A percentile compares a stretch with the other conserved stretches of the same genome.
Conservation (phyloP, 495 filamentous ascomycete species). For the Viridothelium virens region DNA sequence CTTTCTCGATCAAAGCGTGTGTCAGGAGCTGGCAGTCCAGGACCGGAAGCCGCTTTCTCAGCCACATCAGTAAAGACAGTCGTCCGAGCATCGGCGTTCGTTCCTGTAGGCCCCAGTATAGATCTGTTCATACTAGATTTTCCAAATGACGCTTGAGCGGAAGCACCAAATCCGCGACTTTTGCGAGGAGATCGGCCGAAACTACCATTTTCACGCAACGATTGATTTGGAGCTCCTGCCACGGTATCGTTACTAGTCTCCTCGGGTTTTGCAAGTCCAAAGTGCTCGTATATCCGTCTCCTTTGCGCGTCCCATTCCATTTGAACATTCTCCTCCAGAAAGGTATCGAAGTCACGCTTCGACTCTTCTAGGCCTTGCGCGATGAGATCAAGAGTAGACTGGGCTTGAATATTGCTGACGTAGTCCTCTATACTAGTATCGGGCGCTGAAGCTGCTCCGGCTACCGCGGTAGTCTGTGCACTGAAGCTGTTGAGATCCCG, state of each 20-base stretch:
- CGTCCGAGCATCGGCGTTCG: constrained; percentile 30
- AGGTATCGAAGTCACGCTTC: constrained; percentile 80
- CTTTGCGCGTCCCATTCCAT: constrained; percentile 94
- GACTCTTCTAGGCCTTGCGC: constrained; percentile 78
- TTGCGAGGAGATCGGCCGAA: constrained; percentile 56
- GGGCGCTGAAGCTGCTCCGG: constrained; percentile 31
- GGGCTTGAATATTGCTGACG: constrained; percentile 72
- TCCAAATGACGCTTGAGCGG: constrained; percentile 48
- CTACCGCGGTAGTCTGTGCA: constrained; percentile 40
- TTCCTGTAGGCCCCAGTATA: constrained; percentile 67
- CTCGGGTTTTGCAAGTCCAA: constrained; percentile 60
- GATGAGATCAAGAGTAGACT: constrained; percentile 85
- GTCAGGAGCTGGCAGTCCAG: constrained; percentile 45
- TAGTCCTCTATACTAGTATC: constrained; percentile 81
- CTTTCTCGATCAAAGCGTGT: constrained; percentile 70
- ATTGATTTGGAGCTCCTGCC: constrained; percentile 14
- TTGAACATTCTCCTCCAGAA: constrained; percentile 86
- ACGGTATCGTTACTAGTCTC: constrained; percentile 35
- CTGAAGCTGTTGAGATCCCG: constrained; percentile 63
- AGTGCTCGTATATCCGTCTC: constrained; percentile 87
- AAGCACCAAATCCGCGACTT: constrained; percentile 37
- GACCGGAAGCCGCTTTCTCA: constrained; percentile 22
- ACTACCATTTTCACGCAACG: constrained; percentile 34
- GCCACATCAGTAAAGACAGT: constrained; percentile 33
- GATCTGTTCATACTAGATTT: constrained; percentile 65